Base-by-base conservation (phyloP, 768 basidiomycete species). In the Saitozyma podzolica region DNA sequence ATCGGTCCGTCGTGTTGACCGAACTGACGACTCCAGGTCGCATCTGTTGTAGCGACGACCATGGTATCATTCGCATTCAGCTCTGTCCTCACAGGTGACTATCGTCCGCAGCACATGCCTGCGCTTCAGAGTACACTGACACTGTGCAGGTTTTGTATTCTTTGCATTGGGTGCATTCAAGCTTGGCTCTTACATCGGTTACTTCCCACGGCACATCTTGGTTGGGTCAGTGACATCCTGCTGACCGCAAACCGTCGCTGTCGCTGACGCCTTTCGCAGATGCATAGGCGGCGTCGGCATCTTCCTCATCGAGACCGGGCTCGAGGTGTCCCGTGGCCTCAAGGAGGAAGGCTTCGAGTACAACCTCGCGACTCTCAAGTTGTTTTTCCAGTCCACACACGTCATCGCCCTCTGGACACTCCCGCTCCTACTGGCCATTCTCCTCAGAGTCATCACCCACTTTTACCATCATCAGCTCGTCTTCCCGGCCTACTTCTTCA, bases 131-230 rank as follows among this genome's bases (percentile, higher is more conserved):
- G 29, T 5, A 29, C 29, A 54, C 58, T 64, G 56, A 52, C 45
- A 7, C 5, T 29, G 29, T 52, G 42, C 68, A 88, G 89, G 89
- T 17, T 76, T 93, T 17, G 83, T 90, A 0, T 96, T 96, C 80
- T 87, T 94, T 79, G 79, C 90, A n/a, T 84, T 97, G 17, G 93
- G 93, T 13, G 85, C 84, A 14, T 86, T 94, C 67, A 86, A 86
- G 50, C 84, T 97, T 11, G 95, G 95, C 2, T 84, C 86, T 7
- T 80, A 98, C 9, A 88, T 96, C 42, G 93, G 93, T 0, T 98
- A 98, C 81, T 97, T 98, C 81, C 95, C 95, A 16, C 84, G 95
- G 13, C 93, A 96, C 73, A 96, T 97, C 73, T 85, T 97, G 39
- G 91, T 99, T n/a, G 94, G 94, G 85, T 90, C 72, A 66, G 86